Evolutionary conservation across 495 filamentous ascomycete genomes (phyloP).

Genomic region (Tuber umbilicatum): DNA sequence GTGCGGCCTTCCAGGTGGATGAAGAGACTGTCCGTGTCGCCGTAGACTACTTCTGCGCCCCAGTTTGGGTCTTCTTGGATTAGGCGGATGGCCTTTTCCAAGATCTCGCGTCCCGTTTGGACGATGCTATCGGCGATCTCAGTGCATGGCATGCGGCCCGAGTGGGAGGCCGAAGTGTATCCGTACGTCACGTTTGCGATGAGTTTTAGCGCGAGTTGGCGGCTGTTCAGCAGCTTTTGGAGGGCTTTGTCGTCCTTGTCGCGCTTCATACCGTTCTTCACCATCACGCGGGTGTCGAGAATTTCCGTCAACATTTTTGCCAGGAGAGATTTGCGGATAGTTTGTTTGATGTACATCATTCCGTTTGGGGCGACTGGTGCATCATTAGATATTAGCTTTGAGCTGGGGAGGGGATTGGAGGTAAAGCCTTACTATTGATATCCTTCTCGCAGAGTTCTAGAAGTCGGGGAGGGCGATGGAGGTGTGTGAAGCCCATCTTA

Average conservation of each 20-base stretch:
- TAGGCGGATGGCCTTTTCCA: slow-evolving; percentile 86
- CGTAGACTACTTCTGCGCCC: slow-evolving; percentile 95
- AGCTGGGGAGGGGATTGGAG: background rate
- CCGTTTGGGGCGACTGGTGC: slow-evolving; percentile 81
- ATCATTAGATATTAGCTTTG: slow-evolving; percentile 5
- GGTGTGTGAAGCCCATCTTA: slow-evolving; percentile 91
- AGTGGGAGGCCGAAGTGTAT: slow-evolving; percentile 92
- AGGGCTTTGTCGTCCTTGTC: slow-evolving; percentile 84
- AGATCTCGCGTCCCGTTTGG: slow-evolving; percentile 85
- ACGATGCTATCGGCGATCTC: slow-evolving; percentile 99
- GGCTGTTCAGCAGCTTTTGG: slow-evolving; percentile 83
- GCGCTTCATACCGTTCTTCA: slow-evolving; percentile 92
- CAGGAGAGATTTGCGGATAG: slow-evolving; percentile 79
- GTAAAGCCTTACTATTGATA: slow-evolving; percentile 54
- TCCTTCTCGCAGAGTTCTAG: slow-evolving; percentile 74
- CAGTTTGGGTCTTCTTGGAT: slow-evolving; percentile 82
- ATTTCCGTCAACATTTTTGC: slow-evolving; percentile 97
- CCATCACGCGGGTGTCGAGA: slow-evolving; percentile 94
- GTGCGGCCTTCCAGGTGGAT: slow-evolving; percentile 82
- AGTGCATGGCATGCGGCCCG: slow-evolving; percentile 92
- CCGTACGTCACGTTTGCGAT: slow-evolving; percentile 98
- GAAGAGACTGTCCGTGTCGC: slow-evolving; percentile 96
- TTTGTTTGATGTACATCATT: slow-evolving; percentile 84
- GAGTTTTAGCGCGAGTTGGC: slow-evolving; percentile 91
- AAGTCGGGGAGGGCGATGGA: slow-evolving; percentile 64